Evolutionary conservation across 768 basidiomycete genomes (phyloP).

Genomic region (Boletus rubroflammeus): DNA sequence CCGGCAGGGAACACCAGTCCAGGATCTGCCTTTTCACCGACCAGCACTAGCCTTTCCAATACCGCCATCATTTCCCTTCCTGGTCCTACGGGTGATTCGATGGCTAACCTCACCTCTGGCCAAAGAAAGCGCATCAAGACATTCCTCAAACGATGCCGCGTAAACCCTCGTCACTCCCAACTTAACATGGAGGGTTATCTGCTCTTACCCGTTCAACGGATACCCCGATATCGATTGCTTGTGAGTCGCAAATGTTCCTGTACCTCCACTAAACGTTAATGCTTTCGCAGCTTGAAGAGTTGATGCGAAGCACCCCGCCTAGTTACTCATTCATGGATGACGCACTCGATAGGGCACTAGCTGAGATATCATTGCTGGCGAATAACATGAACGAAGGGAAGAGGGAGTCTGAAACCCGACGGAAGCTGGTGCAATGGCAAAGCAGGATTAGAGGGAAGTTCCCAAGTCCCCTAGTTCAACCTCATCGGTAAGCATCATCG

Average conservation of each 20-base stretch:
- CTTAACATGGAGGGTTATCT: slow-evolving; percentile 93
- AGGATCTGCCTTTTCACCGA: slow-evolving; percentile 41
- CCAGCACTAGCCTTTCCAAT: slow-evolving; percentile 55
- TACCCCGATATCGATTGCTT: slow-evolving; percentile 93
- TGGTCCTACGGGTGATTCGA: slow-evolving; percentile 37
- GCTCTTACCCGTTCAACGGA: slow-evolving; percentile 90
- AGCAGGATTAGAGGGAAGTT: slow-evolving; percentile 85
- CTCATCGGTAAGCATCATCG: slow-evolving; percentile 67
- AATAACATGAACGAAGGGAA: slow-evolving; percentile 99
- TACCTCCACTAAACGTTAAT: neutral
- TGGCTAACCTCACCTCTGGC: slow-evolving; percentile 62
- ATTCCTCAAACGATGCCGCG: slow-evolving; percentile 86
- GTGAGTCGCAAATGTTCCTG: slow-evolving; percentile 44
- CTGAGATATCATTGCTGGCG: slow-evolving; percentile 85
- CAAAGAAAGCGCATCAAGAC: slow-evolving; percentile 86
- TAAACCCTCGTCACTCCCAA: slow-evolving; percentile 89
- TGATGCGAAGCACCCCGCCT: slow-evolving; percentile 83
- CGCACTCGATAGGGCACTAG: slow-evolving; percentile 78
- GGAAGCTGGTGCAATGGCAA: slow-evolving; percentile 90
- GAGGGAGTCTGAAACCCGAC: slow-evolving; percentile 88
- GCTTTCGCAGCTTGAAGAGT: slow-evolving; percentile 64
- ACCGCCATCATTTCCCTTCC: slow-evolving; percentile 46
- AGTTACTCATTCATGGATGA: slow-evolving; percentile 71
- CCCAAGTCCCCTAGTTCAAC: slow-evolving; percentile 96
- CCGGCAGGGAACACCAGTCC: slow-evolving; percentile 38